Evolutionary conservation across 768 basidiomycete genomes (phyloP).

Genomic region (Suillus placidus): DNA sequence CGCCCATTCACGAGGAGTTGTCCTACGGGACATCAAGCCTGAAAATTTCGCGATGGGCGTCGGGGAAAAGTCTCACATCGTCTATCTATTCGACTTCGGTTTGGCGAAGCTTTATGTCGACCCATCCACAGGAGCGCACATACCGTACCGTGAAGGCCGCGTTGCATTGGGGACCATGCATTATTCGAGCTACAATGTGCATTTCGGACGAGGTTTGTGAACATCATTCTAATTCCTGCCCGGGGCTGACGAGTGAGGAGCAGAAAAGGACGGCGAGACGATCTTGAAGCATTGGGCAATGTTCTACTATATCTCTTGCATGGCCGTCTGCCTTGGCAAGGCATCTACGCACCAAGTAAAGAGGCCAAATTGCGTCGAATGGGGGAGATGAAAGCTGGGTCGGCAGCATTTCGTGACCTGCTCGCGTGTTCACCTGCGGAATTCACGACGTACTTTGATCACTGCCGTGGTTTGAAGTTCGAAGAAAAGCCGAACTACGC

Average conservation of each 20-base stretch:
- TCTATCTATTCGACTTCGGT: conserved; percentile 27
- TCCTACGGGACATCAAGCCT: conserved; percentile 27
- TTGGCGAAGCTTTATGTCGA: conserved; percentile 16
- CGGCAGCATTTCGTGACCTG: neutral
- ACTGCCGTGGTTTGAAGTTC: conserved; percentile 8
- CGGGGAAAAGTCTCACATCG: neutral
- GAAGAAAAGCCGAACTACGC: conserved; percentile 25
- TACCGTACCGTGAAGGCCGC: conserved; percentile 17
- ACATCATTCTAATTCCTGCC: neutral
- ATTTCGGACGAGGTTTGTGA: conserved; percentile 18
- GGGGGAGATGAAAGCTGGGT: neutral
- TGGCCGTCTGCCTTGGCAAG: conserved; percentile 28
- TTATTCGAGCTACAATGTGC: conserved; percentile 19
- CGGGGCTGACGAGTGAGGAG: neutral
- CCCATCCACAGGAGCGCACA: conserved; percentile 17
- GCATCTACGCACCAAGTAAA: conserved; percentile 11
- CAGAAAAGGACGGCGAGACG: conserved; percentile 27
- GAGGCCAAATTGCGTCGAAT: neutral
- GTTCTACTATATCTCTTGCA: conserved; percentile 26
- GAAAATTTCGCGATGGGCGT: conserved; percentile 24
- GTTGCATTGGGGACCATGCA: conserved; percentile 16
- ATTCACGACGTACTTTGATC: neutral
- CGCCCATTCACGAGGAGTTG: conserved; percentile 21
- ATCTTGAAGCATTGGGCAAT: conserved; percentile 24
- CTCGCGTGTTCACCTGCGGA: neutral